Evolutionary conservation across 768 basidiomycete genomes (phyloP), one percentile per base, ranked within the genome.

Genomic region (Dentipellis sp.): DNA sequence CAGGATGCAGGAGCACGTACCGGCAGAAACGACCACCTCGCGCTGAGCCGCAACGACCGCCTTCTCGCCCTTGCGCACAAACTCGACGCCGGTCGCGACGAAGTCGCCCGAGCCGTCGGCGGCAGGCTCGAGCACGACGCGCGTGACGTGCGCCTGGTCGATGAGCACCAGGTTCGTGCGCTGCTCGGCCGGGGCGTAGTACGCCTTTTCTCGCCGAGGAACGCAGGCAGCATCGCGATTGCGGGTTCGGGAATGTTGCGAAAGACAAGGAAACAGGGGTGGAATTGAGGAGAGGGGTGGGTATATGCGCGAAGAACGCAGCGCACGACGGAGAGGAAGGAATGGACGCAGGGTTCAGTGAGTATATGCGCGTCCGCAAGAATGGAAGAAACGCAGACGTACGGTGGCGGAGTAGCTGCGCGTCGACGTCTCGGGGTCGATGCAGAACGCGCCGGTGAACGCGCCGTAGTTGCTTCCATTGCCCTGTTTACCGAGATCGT

Each of bases 161-260:
- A 45, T n/a, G 9, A 45, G 42, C n/a, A 45, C 2, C 12, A 45
- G 42, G 19, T 45, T 45, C 35, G 19, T 35, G 19, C 46, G 48
- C 19, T 17, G 38, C 37, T 23, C 29, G 11, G 5, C 10, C 6
- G 42, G 42, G 8, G 42, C 42, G 6, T 45, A 45, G 23, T 49
- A 49, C 14, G 14, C 48, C 48, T 34, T 29, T 29, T 29, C 58
- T 29, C 58, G 55, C 48, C 55, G 55, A 53, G 62, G 62, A 56
- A 39, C 6, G 29, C 29, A 29, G n/a, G n/a, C n/a, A n/a, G n/a
- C n/a, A n/a, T n/a, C n/a, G n/a, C n/a, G n/a, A n/a, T n/a, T n/a
- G n/a, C n/a, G n/a, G n/a, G n/a, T n/a, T n/a, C n/a, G n/a, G n/a
- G n/a, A n/a, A n/a, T n/a, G n/a, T n/a, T n/a, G n/a, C n/a, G n/a